Conservation (phyloP, 331 rosid genomes). For the Quercus phellos region DNA sequence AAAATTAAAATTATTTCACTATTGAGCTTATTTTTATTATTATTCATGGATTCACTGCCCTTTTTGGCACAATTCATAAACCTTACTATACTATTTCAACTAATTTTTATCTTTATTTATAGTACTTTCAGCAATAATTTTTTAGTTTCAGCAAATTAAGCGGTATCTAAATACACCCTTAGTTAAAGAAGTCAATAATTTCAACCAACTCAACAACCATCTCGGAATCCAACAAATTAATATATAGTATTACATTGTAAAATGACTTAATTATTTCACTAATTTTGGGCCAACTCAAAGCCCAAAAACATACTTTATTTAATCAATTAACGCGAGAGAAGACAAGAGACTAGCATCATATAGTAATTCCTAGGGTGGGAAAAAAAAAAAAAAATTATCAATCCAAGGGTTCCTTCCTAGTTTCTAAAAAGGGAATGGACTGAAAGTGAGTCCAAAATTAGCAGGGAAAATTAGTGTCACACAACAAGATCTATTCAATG, state of each 20-base stretch:
- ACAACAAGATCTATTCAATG: slow-evolving; percentile 23
- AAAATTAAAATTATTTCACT: too few relatives aligned
- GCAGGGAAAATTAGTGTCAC: slow-evolving; percentile 31
- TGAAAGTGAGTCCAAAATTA: slow-evolving; percentile 20
- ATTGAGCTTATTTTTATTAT: too few relatives aligned
- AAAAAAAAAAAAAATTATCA: too few relatives aligned
- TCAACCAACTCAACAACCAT: not conserved
- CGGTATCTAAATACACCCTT: too few relatives aligned
- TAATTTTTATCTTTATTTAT: too few relatives aligned
- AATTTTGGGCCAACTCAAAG: not conserved
- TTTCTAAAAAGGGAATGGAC: not conserved
- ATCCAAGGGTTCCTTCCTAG: not conserved
- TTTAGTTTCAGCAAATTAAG: too few relatives aligned
- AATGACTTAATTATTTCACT: not conserved
- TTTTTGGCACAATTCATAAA: too few relatives aligned
- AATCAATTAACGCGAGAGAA: not conserved
- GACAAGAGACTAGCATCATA: not conserved
- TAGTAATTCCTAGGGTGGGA: not conserved
- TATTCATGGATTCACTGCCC: too few relatives aligned
- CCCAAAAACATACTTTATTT: not conserved
- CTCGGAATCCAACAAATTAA: too few relatives aligned
- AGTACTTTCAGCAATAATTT: too few relatives aligned
- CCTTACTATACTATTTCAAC: too few relatives aligned
- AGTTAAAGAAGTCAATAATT: not conserved
- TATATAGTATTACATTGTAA: not conserved